Percentiles rank a stretch among this genome's conserved stretches.
Evolutionary conservation across 129 eudicot species (phyloP).

Genomic region (Tagetes patula): DNA sequence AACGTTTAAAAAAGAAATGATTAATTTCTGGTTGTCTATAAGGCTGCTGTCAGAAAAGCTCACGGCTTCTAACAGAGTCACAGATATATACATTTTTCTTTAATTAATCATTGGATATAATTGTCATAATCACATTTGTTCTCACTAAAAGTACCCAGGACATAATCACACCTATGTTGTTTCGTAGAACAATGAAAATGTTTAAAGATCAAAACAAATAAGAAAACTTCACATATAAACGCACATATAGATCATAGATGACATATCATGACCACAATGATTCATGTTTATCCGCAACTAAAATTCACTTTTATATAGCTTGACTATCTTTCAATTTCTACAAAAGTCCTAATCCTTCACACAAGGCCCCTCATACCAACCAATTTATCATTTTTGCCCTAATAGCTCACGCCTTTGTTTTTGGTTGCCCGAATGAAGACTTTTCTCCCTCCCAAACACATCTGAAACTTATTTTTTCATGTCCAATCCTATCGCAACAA

Average conservation of each 20-base stretch:
- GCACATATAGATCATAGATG: background rate
- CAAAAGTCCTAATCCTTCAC: slow-evolving; percentile 3
- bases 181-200: background rate
- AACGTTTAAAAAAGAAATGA: background rate
- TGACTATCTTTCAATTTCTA: background rate
- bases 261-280: slow-evolving; percentile 1
- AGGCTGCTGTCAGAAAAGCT: too few species aligned
- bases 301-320: background rate
- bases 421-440: background rate
- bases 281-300: background rate
- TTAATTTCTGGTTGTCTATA: too few species aligned
- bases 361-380: background rate
- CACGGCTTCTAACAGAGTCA: too few species aligned
- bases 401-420: background rate
- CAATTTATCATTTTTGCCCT: background rate
- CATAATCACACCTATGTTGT: background rate
- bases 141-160: background rate
- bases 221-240: background rate
- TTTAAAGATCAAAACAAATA: background rate
- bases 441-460: background rate
- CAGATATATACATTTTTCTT: background rate
- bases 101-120: background rate
- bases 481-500: background rate
- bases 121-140: background rate
- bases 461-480: background rate